These are phyloP conservation scores for Naganishia randhawae DNA, from an alignment of 768 basidiomycete species.

Conservation along the genomic window DNA sequence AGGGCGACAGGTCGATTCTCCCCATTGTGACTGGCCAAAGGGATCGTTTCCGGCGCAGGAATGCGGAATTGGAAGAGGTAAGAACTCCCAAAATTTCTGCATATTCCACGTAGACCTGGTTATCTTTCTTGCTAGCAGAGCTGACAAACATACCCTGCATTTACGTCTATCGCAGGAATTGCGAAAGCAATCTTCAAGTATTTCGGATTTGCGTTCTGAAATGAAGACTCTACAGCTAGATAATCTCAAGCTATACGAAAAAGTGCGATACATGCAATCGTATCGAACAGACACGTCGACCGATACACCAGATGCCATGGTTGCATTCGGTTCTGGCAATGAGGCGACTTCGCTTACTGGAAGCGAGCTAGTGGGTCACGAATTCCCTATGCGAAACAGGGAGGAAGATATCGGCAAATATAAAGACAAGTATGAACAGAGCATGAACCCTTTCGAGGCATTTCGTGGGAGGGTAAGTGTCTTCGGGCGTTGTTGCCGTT, in stretches of 20 bases:
- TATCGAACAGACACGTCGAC: conserved; percentile 69
- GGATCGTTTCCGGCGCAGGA: conserved; percentile 94
- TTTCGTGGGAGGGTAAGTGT: conserved; percentile 84
- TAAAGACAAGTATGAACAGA: conserved; percentile 85
- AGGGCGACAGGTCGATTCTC: conserved; percentile 89
- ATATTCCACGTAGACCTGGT: conserved; percentile 3
- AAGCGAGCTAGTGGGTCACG: conserved; percentile 83
- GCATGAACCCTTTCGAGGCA: conserved; percentile 97
- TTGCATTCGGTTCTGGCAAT: conserved; percentile 5
- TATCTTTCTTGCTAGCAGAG: background rate
- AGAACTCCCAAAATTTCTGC: conserved; percentile 11
- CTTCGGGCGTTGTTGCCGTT: background rate
- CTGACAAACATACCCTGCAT: background rate
- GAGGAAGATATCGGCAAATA: conserved; percentile 82
- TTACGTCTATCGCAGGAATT: conserved; percentile 62
- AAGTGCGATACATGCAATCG: conserved; percentile 97
- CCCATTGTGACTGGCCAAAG: conserved; percentile 97
- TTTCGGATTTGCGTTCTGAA: conserved; percentile 88
- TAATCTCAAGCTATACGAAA: conserved; percentile 96
- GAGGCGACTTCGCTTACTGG: conserved; percentile 80
- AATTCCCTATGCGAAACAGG: conserved; percentile 64
- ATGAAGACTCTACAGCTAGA: conserved; percentile 87
- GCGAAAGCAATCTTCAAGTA: conserved; percentile 87
- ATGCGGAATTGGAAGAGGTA: conserved; percentile 94
- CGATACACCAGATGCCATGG: conserved; percentile 58